Conservation (phyloP, 2,329 filamentous ascomycete species). For the Parastagonospora nodorum region DNA sequence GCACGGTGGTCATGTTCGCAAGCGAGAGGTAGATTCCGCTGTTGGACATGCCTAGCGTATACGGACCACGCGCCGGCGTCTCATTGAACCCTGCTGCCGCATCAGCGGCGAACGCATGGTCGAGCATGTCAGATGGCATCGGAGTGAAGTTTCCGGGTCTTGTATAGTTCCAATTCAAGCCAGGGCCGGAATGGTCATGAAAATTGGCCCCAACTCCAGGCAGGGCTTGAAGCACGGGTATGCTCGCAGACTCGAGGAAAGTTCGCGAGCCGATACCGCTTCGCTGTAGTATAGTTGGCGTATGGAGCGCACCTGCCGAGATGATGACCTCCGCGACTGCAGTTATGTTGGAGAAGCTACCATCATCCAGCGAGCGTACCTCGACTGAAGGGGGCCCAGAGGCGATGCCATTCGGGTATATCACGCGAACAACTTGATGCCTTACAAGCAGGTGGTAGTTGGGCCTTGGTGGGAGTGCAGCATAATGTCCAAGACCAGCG, state of each 20-base stretch:
- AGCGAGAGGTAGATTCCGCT: slow-evolving; percentile 7
- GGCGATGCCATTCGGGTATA: slow-evolving; percentile 1
- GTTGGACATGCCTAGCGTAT: slow-evolving; percentile 9
- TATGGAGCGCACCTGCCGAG: slow-evolving; percentile 55
- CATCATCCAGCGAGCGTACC: slow-evolving; percentile 22
- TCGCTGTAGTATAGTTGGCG: slow-evolving; percentile 62
- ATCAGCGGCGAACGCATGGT: slow-evolving; percentile 2
- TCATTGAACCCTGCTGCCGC: slow-evolving; percentile 6
- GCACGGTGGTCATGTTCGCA: slow-evolving; percentile 2
- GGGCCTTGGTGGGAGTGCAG: slow-evolving; percentile 2
- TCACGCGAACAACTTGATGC: slow-evolving; percentile 6
- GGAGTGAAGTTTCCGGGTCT: slow-evolving; percentile 7
- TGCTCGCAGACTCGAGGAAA: slow-evolving; percentile 55
- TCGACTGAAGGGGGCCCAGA: slow-evolving; percentile 27
- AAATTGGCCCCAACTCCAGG: slow-evolving; percentile 67
- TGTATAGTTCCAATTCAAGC: slow-evolving; percentile 6
- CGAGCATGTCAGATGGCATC: slow-evolving; percentile 7
- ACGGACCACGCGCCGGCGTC: slow-evolving; percentile 8
- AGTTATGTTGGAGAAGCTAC: not conserved
- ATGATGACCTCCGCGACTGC: slow-evolving; percentile 51
- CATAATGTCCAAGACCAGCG: slow-evolving; percentile 13
- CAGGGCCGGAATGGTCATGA: slow-evolving; percentile 56
- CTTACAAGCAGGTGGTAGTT: slow-evolving; percentile 14
- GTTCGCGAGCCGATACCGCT: slow-evolving; percentile 61
- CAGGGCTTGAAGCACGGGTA: slow-evolving; percentile 56